Evolutionary conservation across 2,329 filamentous ascomycete genomes (phyloP), one percentile per base, ranked within the genome.

Genomic region (Paraconiothyrium sp.): DNA sequence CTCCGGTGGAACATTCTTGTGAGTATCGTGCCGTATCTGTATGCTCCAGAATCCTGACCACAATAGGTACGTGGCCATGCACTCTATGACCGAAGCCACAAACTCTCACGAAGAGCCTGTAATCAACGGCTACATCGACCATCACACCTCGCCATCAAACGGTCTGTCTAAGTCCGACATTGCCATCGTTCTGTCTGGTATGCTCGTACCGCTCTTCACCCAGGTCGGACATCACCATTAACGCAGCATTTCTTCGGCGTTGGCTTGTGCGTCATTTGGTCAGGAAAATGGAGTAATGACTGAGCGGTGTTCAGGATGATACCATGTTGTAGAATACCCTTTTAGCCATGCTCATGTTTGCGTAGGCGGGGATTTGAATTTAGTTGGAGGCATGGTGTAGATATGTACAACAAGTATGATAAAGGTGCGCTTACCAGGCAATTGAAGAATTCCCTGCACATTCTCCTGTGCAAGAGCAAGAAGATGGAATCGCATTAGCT

Each of bases 1-100:
- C 76, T 97, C 93, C 0, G 95, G 91, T 0, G 95, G 95, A 16
- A 99, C 95, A 0, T 99, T 99, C 75, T 80, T 99, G 90, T 97
- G 82, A 86, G 92, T 84, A 39, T 10, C 2, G 4, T 22, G 14
- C 14, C n/a, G 20, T 8, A 6, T 4, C 20, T n/a, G 20, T 41
- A 11, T 58, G n/a, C 54, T 22, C 37, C 30, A 51, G 50, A 7
- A 22, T 35, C 60, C 71, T 75, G 64, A 79, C 58, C 52, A 7
- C 11, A 24, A 7, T 65, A 96, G 93, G 70, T 97, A 98, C 74
- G 95, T 99, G 47, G 95, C 95, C 0, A 97, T 98, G 94, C 95
- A 99, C 75, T 93, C 94, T 0, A 97, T 98, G 93, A 92, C 96
- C 75, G 94, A 97, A 72, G 87, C 89, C 24, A 82, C 84, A 13